phyloP scores from a whole-genome alignment of 163 green algal species.

The Scenedesmus sp. region DNA sequence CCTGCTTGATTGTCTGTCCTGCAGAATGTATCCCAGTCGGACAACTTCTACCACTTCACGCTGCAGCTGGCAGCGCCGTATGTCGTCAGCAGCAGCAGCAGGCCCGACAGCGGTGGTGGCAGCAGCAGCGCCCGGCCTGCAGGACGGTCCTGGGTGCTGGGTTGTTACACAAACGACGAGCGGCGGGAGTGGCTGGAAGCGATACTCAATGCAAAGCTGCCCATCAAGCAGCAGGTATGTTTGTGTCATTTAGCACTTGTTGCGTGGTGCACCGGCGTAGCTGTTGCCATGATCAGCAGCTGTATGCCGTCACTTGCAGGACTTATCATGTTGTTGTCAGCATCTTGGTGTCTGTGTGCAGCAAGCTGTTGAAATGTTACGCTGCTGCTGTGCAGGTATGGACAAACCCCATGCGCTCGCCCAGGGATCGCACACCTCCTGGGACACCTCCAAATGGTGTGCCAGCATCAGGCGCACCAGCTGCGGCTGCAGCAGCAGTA shows the following conservation, averaged over 20 bases:
- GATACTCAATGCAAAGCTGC: constrained; percentile 42
- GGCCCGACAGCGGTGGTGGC: not conserved
- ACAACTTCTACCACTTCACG: constrained; percentile 56
- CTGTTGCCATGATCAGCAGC: too few relatives aligned
- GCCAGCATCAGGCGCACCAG: not conserved
- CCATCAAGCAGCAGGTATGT: constrained; percentile 31
- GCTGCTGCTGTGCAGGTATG: constrained; percentile 25
- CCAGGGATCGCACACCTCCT: not conserved
- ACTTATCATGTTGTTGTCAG: not conserved
- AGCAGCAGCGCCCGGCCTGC: not conserved
- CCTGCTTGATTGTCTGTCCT: constrained; percentile 14
- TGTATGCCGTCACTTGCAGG: not conserved
- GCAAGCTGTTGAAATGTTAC: not conserved
- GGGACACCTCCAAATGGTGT: not conserved
- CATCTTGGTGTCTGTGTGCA: not conserved
- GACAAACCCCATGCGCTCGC: constrained; percentile 25
- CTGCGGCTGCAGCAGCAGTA: not conserved
- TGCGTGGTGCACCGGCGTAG: too few relatives aligned
- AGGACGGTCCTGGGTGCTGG: constrained; percentile 34
- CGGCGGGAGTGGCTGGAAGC: constrained; percentile 48
- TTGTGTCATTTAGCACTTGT: not conserved
- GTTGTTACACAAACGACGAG: constrained; percentile 49
- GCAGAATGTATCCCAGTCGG: constrained; percentile 47
- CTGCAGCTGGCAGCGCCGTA: constrained; percentile 34
- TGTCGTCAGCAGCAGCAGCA: not conserved